Conservation (phyloP, 257 asterid genomes). For the Solanum pennellii region DNA sequence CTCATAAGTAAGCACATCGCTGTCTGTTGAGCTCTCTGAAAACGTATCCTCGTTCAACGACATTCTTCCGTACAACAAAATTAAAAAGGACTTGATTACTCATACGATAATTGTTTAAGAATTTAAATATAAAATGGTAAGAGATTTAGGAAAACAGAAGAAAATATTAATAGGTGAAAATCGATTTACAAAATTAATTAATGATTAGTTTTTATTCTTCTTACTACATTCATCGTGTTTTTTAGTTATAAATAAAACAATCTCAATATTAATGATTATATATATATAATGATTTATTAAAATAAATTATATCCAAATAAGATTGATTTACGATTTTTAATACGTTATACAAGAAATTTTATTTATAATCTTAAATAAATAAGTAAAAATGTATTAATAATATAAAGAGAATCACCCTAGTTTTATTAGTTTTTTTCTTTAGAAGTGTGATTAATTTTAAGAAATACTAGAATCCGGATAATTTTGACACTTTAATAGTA, state of each 20-base stretch:
- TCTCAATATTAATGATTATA: not conserved
- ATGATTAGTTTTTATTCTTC: not conserved
- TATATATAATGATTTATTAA: not conserved
- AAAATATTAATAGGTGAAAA: not conserved
- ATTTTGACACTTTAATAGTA: not conserved
- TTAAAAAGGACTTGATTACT: not conserved
- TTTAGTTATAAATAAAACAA: not conserved
- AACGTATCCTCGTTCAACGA: not conserved
- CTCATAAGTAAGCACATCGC: not conserved
- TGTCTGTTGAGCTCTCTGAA: not conserved
- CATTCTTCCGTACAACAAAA: not conserved
- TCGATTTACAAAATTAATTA: not conserved
- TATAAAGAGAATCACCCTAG: not conserved
- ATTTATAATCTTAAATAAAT: not conserved
- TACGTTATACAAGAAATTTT: not conserved
- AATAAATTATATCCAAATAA: not conserved
- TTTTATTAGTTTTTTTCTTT: not conserved
- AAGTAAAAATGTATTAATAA: not conserved
- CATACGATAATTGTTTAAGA: not conserved
- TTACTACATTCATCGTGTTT: not conserved
- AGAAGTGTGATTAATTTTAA: not conserved
- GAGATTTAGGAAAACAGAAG: not conserved
- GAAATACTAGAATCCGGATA: not conserved
- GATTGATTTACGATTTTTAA: not conserved
- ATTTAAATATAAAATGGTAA: not conserved